Percentiles rank a stretch among this genome's conserved stretches.
These are phyloP conservation scores for Clavariopsis aquatica DNA, from an alignment of 495 filamentous ascomycete species.

Conservation along the genomic window DNA sequence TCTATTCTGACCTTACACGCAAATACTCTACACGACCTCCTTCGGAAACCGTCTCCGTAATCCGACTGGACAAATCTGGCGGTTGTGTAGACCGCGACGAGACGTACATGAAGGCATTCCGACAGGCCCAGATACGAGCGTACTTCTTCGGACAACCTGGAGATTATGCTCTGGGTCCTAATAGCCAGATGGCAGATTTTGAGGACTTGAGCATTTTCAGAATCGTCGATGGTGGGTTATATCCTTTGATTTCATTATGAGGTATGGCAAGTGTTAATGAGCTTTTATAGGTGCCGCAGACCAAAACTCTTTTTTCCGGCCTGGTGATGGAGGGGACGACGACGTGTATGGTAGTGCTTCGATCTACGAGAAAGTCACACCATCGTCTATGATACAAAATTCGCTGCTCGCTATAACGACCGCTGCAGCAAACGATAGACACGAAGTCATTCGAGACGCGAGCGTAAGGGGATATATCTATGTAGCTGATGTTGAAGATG, in stretches of 20 bases:
- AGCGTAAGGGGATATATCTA: conserved; percentile 92
- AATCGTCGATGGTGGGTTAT: conserved; percentile 53
- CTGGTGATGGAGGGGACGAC: conserved; percentile 52
- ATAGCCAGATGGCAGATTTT: conserved; percentile 77
- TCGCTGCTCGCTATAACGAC: conserved; percentile 80
- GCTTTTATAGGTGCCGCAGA: conserved; percentile 10
- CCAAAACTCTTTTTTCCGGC: conserved; percentile 34
- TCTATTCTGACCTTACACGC: conserved; percentile 75
- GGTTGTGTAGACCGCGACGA: conserved; percentile 83
- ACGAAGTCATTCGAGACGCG: conserved; percentile 75
- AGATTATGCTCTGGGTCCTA: conserved; percentile 77
- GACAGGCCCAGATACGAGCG: conserved; percentile 75
- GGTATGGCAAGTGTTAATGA: background rate
- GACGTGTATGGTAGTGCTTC: conserved; percentile 43
- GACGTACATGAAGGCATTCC: conserved; percentile 66
- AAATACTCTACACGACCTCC: conserved; percentile 69
- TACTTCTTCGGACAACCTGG: conserved; percentile 86
- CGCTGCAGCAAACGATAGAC: conserved; percentile 62
- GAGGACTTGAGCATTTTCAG: conserved; percentile 70
- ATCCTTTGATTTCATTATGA: background rate
- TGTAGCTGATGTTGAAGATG: conserved; percentile 83
- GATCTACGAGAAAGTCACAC: conserved; percentile 61
- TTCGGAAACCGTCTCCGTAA: conserved; percentile 66
- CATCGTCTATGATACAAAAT: conserved; percentile 62
- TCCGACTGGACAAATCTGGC: conserved; percentile 82